phyloP scores from a whole-genome alignment of 306 rosid species.

The Gleditsia sinensis region DNA sequence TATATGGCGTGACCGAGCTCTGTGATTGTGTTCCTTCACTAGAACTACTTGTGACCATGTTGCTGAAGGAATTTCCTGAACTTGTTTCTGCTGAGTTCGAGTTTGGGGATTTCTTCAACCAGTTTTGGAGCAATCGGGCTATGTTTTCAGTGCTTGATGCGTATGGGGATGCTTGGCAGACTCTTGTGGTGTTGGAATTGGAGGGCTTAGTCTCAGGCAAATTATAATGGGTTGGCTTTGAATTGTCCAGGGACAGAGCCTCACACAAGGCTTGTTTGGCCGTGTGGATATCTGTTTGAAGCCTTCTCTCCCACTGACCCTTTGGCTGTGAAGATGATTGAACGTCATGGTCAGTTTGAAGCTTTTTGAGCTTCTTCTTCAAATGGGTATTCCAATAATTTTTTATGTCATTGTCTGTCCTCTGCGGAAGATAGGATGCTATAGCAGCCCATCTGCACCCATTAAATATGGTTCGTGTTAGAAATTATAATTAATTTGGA shows the following conservation, averaged over 20 bases:
- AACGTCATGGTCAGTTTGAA: conserved; percentile 29
- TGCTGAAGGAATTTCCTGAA: conserved; percentile 29
- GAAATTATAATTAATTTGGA: too few relatives aligned
- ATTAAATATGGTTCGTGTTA: not conserved
- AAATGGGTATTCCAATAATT: conserved; percentile 74
- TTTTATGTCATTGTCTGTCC: conserved; percentile 71
- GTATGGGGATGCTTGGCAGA: conserved; percentile 41
- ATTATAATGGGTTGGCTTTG: not conserved
- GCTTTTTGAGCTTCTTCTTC: conserved; percentile 54
- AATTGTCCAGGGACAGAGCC: conserved; percentile 73
- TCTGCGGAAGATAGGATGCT: conserved; percentile 70
- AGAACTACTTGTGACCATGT: conserved; percentile 30
- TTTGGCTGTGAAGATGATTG: conserved; percentile 45
- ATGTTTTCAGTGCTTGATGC: conserved; percentile 85
- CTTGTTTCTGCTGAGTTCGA: conserved; percentile 38
- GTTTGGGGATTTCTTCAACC: too few relatives aligned
- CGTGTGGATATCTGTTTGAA: conserved; percentile 85
- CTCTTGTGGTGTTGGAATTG: not conserved
- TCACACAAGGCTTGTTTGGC: conserved; percentile 87
- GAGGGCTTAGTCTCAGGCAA: conserved; percentile 45
- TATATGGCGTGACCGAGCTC: conserved; percentile 39
- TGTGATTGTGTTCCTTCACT: conserved; percentile 61
- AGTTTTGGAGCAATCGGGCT: conserved; percentile 66
- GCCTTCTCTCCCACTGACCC: conserved; percentile 96
- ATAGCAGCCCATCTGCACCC: conserved; percentile 75